These are phyloP conservation scores for Tetrastigma voinierianum DNA, from an alignment of 164 flowering plant species.

Conservation along the genomic window DNA sequence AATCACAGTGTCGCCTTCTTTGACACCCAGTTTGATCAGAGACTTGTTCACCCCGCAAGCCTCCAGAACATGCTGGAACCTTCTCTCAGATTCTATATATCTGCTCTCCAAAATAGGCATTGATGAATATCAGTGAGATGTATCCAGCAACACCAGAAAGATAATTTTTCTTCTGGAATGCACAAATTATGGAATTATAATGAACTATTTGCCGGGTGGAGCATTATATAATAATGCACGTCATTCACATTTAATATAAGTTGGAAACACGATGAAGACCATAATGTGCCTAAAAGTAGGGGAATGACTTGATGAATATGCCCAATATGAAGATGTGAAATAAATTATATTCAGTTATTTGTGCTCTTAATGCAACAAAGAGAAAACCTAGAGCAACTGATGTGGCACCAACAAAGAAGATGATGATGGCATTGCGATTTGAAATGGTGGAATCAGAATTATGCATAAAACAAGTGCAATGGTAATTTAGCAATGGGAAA, in stretches of 20 bases:
- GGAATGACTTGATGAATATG: no score
- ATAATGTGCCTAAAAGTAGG: not conserved
- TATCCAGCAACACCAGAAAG: not conserved
- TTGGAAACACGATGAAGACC: not conserved
- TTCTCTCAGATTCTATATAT: slow-evolving; percentile 78
- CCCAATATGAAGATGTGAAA: no score
- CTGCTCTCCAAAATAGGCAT: slow-evolving; percentile 34
- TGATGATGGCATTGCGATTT: no score
- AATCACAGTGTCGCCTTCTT: slow-evolving; percentile 91
- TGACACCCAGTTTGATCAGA: slow-evolving; percentile 77
- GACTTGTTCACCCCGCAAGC: slow-evolving; percentile 93
- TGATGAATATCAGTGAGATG: not conserved
- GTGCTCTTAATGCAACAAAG: no score
- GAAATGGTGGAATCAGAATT: no score
- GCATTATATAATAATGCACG: not conserved
- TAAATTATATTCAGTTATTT: no score
- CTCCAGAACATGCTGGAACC: slow-evolving; percentile 94
- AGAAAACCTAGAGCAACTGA: no score
- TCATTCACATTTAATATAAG: not conserved
- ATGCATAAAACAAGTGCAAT: no score
- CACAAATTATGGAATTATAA: not conserved
- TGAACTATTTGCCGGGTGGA: not conserved
- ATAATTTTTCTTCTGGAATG: not conserved
- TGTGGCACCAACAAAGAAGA: no score
- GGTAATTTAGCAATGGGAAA: no score